A percentile compares a stretch with the other conserved stretches of the same genome.
Conservation (phyloP, 1,284 basidiomycete genomes). For the Boletellus deceptivus region DNA sequence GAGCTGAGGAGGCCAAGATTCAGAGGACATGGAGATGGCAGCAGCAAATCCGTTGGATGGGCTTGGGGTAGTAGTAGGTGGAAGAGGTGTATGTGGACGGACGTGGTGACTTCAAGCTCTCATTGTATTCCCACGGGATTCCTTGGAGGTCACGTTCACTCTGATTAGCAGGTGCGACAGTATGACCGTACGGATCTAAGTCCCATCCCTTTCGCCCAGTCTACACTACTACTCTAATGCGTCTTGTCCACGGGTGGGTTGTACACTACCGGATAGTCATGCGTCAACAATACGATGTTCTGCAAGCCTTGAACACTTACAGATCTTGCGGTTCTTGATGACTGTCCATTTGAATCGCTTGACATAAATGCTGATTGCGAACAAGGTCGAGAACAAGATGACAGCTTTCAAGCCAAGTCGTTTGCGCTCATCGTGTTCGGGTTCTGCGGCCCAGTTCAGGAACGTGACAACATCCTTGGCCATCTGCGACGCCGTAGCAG, state of each 20-base stretch:
- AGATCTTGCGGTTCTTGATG: conserved; percentile 91
- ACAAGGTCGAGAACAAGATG: conserved; percentile 84
- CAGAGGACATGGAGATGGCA: conserved; percentile 51
- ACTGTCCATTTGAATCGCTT: conserved; percentile 95
- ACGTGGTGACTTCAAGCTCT: neutral
- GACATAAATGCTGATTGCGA: conserved; percentile 80
- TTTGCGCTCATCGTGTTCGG: conserved; percentile 98
- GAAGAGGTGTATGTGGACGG: conserved; percentile 10
- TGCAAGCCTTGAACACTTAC: conserved; percentile 46
- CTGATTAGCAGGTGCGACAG: conserved; percentile 27
- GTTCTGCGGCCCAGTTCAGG: conserved; percentile 94
- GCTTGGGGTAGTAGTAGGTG: neutral
- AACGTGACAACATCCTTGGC: conserved; percentile 98
- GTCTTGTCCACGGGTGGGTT: conserved; percentile 49
- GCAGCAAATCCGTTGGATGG: conserved; percentile 1
- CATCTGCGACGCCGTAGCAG: conserved; percentile 98
- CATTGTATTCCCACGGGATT: conserved; percentile 20
- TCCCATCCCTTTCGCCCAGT: conserved; percentile 1
- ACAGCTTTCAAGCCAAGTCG: conserved; percentile 93
- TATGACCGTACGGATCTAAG: conserved; percentile 29
- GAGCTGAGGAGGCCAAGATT: conserved; percentile 62
- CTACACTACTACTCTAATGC: conserved; percentile 30
- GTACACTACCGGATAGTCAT: conserved; percentile 41
- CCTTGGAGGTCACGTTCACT: conserved; percentile 1
- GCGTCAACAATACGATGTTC: conserved; percentile 9